These are phyloP conservation scores for Candida chauliodis DNA, from an alignment of 805 yeast genomes.

Conservation along the genomic window DNA sequence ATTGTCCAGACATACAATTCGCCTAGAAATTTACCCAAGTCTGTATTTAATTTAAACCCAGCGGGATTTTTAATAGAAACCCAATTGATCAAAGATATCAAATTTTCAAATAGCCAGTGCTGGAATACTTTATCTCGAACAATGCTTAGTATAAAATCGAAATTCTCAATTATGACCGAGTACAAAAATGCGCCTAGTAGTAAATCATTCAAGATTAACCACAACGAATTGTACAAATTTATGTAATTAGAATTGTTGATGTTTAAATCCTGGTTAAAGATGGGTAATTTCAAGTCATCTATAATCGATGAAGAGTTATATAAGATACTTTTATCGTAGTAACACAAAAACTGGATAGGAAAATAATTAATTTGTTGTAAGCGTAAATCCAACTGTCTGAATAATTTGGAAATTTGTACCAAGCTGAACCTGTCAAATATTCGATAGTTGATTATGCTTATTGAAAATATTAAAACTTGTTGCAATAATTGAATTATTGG, in stretches of 20 bases:
- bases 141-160: conserved; percentile 15
- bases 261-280: conserved; percentile 33
- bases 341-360: conserved; percentile 72
- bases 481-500: conserved; percentile 7
- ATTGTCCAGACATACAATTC: conserved; percentile 85
- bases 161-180: conserved; percentile 37
- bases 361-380: conserved; percentile 71
- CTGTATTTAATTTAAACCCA: conserved; percentile 87
- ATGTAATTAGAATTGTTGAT: conserved; percentile 56
- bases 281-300: conserved; percentile 40
- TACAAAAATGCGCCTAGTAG: conserved; percentile 66
- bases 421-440: conserved; percentile 20
- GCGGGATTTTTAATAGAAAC: conserved; percentile 81
- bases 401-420: conserved; percentile 52
- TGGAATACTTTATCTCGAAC: conserved; percentile 32
- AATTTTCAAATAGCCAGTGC: conserved; percentile 40
- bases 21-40: conserved; percentile 80
- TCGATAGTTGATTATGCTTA: conserved; percentile 7
- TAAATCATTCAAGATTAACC: conserved; percentile 83
- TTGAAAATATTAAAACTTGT: conserved; percentile 1
- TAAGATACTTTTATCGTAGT: conserved; percentile 41
- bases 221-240: conserved; percentile 77
- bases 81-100: conserved; percentile 57
- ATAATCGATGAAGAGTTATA: conserved; percentile 35
- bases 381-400: conserved; percentile 76